Percentiles rank a stretch among this genome's conserved stretches.
Evolutionary conservation across 2,329 filamentous ascomycete genomes (phyloP).

Genomic region (Xylariaceae sp.): DNA sequence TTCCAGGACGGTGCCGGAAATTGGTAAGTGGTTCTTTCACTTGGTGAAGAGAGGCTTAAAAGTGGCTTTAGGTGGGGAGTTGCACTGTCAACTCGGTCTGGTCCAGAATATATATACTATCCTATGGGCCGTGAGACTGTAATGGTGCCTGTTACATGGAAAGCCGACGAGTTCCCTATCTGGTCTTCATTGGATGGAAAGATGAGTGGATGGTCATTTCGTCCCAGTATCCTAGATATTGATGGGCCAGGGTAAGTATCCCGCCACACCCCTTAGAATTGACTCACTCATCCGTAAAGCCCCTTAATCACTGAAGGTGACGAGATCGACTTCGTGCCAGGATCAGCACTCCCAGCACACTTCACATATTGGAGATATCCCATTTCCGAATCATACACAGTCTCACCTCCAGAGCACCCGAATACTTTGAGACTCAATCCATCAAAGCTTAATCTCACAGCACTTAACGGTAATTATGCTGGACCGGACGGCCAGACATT

Average conservation of each 20-base stretch:
- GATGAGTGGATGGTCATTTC: slow-evolving; percentile 40
- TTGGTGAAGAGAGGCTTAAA: slow-evolving; percentile 1
- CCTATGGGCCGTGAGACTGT: slow-evolving; percentile 50
- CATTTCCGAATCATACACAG: slow-evolving; percentile 45
- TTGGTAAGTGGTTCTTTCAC: slow-evolving; percentile 34
- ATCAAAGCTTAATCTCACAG: slow-evolving; percentile 57
- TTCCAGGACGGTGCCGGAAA: slow-evolving; percentile 51
- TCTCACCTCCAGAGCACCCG: slow-evolving; percentile 46
- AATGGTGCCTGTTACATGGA: slow-evolving; percentile 44
- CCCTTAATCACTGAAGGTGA: slow-evolving; percentile 49
- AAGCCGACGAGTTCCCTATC: slow-evolving; percentile 38
- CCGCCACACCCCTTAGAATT: slow-evolving; percentile 20
- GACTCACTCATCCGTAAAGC: slow-evolving; percentile 33
- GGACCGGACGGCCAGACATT: slow-evolving; percentile 54
- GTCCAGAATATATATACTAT: slow-evolving; percentile 41
- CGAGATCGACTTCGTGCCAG: slow-evolving; percentile 48
- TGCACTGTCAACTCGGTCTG: slow-evolving; percentile 45
- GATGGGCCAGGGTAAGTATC: slow-evolving; percentile 32
- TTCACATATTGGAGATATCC: slow-evolving; percentile 61
- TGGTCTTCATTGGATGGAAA: slow-evolving; percentile 40
- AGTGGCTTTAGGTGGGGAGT: slow-evolving; percentile 41
- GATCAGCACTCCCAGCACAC: slow-evolving; percentile 51
- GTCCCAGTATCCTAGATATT: slow-evolving; percentile 18
- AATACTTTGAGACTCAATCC: slow-evolving; percentile 51
- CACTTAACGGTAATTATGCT: slow-evolving; percentile 50